Conservation (phyloP, 768 basidiomycete genomes). For the Kwoniella shandongensis region DNA sequence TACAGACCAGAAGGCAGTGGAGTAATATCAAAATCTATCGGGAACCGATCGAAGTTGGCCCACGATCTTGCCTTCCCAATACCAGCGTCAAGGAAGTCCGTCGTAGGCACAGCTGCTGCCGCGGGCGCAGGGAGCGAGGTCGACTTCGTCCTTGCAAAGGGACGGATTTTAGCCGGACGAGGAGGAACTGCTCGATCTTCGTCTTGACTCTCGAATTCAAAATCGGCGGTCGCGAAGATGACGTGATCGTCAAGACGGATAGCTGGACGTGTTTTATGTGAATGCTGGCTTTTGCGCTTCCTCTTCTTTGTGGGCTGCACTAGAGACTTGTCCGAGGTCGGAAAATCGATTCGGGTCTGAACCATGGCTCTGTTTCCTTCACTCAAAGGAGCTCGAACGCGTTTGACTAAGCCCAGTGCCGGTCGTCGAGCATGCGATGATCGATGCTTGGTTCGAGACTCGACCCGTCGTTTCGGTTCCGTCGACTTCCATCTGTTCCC, state of each 20-base stretch:
- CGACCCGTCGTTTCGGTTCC: not conserved
- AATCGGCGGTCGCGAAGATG: constrained; percentile 46
- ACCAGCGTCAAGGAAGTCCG: constrained; percentile 21
- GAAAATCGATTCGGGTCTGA: constrained; percentile 35
- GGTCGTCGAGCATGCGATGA: constrained; percentile 15
- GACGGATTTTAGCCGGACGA: constrained; percentile 5
- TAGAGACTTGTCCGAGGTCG: constrained; percentile 12
- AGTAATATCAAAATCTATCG: constrained; percentile 48
- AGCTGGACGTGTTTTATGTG: constrained; percentile 24
- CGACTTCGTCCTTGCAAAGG: constrained; percentile 16
- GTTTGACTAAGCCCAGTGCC: constrained; percentile 21
- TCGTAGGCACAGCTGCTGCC: not conserved
- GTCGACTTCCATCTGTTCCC: constrained; percentile 10
- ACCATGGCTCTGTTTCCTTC: constrained; percentile 11
- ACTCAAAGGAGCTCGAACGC: constrained; percentile 6
- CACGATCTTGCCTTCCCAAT: constrained; percentile 48
- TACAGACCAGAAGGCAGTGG: constrained; percentile 48
- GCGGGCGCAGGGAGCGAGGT: constrained; percentile 2
- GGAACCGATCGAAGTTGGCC: constrained; percentile 48
- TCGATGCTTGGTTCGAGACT: constrained; percentile 1
- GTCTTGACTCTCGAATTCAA: constrained; percentile 31
- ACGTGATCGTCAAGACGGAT: constrained; percentile 45
- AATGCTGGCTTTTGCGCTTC: constrained; percentile 7
- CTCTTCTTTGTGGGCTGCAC: constrained; percentile 12
- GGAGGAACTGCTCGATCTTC: constrained; percentile 6